Conservation (phyloP, 2,329 filamentous ascomycete species). For the Pseudogymnoascus verrucosus region DNA sequence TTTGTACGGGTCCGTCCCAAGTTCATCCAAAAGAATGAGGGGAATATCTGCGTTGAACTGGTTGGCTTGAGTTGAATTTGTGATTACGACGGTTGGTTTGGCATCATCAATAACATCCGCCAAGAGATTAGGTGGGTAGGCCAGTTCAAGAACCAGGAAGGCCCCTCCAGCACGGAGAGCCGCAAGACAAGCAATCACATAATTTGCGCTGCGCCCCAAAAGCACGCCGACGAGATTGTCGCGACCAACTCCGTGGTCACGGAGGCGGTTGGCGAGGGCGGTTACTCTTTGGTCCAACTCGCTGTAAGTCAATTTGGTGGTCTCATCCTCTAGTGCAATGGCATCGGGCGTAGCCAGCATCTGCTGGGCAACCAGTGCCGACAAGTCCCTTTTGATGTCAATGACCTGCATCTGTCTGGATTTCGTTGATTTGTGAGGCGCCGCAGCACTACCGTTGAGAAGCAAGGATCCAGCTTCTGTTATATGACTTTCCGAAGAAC, state of each 20-base stretch:
- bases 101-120: conserved; percentile 73
- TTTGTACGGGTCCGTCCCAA: conserved; percentile 27
- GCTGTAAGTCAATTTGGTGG: conserved; percentile 59
- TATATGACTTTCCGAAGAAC: not conserved
- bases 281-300: conserved; percentile 62
- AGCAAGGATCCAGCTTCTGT: conserved; percentile 7
- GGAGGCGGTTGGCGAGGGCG: conserved; percentile 56
- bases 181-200: conserved; percentile 71
- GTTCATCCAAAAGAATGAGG: conserved; percentile 55
- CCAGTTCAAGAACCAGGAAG: conserved; percentile 71
- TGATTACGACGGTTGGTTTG: conserved; percentile 62
- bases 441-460: conserved; percentile 8
- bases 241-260: conserved; percentile 59
- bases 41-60: conserved; percentile 58
- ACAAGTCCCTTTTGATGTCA: conserved; percentile 64
- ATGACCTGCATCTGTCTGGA: conserved; percentile 50
- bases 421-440: conserved; percentile 11
- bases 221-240: conserved; percentile 70
- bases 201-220: conserved; percentile 66
- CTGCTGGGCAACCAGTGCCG: conserved; percentile 63
- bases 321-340: conserved; percentile 64
- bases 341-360: conserved; percentile 60
- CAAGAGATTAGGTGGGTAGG: conserved; percentile 66
- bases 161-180: conserved; percentile 72
- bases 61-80: conserved; percentile 53